A percentile compares a stretch with the other conserved stretches of the same genome.
Evolutionary conservation across 2,329 filamentous ascomycete genomes (phyloP).

Genomic region (Beauveria australis): DNA sequence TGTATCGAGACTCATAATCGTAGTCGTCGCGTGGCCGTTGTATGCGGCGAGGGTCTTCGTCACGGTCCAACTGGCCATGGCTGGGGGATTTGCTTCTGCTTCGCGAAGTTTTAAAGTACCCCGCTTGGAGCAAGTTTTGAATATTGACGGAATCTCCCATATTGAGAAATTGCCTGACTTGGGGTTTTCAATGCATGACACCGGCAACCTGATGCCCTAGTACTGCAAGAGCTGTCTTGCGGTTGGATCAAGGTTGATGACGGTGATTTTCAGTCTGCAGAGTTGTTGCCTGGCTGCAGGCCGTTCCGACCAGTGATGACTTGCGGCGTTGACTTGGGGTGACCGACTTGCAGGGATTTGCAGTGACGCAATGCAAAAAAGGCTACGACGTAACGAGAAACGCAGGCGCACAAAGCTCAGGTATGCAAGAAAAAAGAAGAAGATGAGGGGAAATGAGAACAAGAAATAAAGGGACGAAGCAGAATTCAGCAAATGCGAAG

Average conservation of each 20-base stretch:
- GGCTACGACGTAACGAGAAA: neutral
- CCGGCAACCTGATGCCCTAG: neutral
- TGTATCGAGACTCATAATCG: neutral
- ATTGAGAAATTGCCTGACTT: conserved; percentile 16
- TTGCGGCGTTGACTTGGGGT: conserved; percentile 1
- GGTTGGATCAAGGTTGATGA: neutral
- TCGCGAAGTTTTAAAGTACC: conserved; percentile 43
- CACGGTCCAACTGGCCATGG: neutral
- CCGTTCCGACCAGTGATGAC: neutral
- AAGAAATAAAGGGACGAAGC: neutral
- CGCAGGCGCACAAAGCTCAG: neutral
- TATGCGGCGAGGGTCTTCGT: neutral
- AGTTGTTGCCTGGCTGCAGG: neutral
- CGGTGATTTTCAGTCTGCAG: neutral
- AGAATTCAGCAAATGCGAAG: neutral
- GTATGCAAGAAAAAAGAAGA: neutral
- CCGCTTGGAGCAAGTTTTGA: conserved; percentile 38
- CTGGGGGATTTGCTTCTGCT: conserved; percentile 13
- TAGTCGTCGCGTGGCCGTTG: neutral
- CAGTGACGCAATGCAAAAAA: conserved; percentile 5
- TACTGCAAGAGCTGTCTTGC: neutral
- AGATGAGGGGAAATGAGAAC: neutral
- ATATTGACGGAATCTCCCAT: conserved; percentile 39
- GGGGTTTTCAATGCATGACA: conserved; percentile 9
- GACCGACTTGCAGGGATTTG: neutral